Conservation (phyloP, 2,329 filamentous ascomycete species). For the Tolypocladium pustulatum region DNA sequence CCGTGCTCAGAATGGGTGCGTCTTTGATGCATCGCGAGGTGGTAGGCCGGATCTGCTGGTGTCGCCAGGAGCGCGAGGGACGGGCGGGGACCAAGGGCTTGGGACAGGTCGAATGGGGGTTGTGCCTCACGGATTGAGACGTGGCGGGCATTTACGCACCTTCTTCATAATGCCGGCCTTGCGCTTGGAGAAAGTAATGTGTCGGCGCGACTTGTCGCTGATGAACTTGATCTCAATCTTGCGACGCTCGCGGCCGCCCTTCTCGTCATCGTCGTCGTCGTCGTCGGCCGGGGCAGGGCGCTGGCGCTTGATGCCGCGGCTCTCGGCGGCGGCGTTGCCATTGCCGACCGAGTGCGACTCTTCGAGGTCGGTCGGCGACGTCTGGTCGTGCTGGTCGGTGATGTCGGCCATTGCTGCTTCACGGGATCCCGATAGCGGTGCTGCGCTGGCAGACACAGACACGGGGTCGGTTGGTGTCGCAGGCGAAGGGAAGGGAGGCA, state of each 20-base stretch:
- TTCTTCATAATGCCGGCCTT: conserved; percentile 99
- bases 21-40: neutral
- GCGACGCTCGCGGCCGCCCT: conserved; percentile 91
- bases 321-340: conserved; percentile 57
- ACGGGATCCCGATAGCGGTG: conserved; percentile 2
- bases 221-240: conserved; percentile 99
- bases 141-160: conserved; percentile 44
- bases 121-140: neutral
- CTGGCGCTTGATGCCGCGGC: conserved; percentile 80
- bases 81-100: neutral
- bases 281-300: conserved; percentile 79
- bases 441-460: conserved; percentile 1
- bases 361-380: conserved; percentile 63
- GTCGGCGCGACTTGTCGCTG: conserved; percentile 96
- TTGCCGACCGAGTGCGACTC: conserved; percentile 64
- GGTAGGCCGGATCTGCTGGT: neutral
- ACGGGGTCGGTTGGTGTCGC: neutral
- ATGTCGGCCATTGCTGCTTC: conserved; percentile 59
- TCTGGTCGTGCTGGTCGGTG: conserved; percentile 66
- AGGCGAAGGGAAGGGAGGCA: neutral
- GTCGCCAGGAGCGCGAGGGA: neutral
- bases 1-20: neutral
- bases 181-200: conserved; percentile 99
- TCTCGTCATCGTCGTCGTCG: conserved; percentile 95
- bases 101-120: neutral